phyloP scores from a whole-genome alignment of 140 eudicot genomes.

The Stevia rebaudiana region DNA sequence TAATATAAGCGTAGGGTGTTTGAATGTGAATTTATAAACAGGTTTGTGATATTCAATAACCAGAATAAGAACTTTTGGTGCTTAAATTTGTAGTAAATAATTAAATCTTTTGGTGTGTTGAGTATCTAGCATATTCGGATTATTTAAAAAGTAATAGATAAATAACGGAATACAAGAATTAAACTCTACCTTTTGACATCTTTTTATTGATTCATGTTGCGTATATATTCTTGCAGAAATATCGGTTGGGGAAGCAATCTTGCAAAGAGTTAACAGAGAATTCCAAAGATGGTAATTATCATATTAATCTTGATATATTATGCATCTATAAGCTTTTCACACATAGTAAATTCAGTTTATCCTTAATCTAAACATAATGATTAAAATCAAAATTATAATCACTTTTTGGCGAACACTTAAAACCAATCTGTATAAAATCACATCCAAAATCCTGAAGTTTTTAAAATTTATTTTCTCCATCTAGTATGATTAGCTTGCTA shows the following conservation, averaged over 20 bases:
- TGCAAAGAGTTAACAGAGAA: constrained; percentile 69
- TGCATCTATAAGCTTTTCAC: background rate
- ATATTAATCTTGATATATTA: constrained; percentile 6
- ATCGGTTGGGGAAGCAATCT: constrained; percentile 79
- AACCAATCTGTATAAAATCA: background rate
- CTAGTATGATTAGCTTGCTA: background rate
- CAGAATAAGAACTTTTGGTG: background rate
- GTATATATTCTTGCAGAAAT: constrained; percentile 50
- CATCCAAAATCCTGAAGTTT: background rate
- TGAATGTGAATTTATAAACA: background rate
- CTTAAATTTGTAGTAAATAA: background rate
- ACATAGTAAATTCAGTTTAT: background rate
- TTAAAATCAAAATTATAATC: background rate
- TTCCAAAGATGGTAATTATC: constrained; percentile 76
- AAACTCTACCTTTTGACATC: background rate
- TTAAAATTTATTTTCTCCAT: background rate
- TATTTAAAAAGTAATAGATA: background rate
- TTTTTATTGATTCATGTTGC: background rate
- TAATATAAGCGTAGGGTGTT: background rate
- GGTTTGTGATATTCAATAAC: background rate
- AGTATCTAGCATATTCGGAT: background rate
- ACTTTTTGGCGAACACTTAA: background rate
- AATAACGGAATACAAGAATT: background rate
- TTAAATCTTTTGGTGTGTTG: background rate
- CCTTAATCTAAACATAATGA: background rate